phyloP scores from a whole-genome alignment of 2,329 filamentous ascomycete genomes.

The Penicillium palitans region DNA sequence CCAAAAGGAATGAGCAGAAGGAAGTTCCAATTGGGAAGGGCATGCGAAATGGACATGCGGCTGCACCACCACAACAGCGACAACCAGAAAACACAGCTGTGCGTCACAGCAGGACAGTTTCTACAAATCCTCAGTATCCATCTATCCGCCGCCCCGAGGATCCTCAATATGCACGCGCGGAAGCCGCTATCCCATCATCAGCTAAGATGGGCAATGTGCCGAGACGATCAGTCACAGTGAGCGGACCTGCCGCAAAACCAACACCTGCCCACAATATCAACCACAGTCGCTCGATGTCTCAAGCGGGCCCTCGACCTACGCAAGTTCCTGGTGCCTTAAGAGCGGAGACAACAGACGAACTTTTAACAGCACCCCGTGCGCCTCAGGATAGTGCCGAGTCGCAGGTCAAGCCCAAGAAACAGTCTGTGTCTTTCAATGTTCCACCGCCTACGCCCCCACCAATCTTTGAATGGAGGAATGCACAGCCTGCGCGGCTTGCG shows the following conservation, averaged over 20 bases:
- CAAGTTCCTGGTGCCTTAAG: constrained; percentile 1
- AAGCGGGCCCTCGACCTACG: constrained; percentile 8
- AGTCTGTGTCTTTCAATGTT: constrained; percentile 49
- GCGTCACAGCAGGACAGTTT: constrained; percentile 20
- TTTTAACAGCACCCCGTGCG: constrained; percentile 18
- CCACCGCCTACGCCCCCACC: constrained; percentile 49
- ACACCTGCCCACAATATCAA: not conserved
- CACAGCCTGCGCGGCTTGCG: constrained; percentile 61
- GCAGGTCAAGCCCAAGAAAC: constrained; percentile 37
- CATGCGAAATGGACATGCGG: not conserved
- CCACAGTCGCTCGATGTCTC: constrained; percentile 20
- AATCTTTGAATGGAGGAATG: constrained; percentile 67
- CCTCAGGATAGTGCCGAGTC: constrained; percentile 23
- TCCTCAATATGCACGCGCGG: constrained; percentile 23
- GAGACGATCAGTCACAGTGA: constrained; percentile 30
- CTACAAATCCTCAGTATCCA: constrained; percentile 25
- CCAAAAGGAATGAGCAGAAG: constrained; percentile 4
- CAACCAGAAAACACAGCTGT: constrained; percentile 15
- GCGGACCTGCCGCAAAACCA: constrained; percentile 17
- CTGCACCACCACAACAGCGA: constrained; percentile 10
- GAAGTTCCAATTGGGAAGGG: not conserved
- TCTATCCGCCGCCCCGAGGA: constrained; percentile 19
- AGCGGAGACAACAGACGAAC: constrained; percentile 17
- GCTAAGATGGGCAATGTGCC: constrained; percentile 25
- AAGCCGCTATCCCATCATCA: constrained; percentile 11